Evolutionary conservation across 2,329 filamentous ascomycete genomes (phyloP).

Genomic region (Clarireedia sp.): DNA sequence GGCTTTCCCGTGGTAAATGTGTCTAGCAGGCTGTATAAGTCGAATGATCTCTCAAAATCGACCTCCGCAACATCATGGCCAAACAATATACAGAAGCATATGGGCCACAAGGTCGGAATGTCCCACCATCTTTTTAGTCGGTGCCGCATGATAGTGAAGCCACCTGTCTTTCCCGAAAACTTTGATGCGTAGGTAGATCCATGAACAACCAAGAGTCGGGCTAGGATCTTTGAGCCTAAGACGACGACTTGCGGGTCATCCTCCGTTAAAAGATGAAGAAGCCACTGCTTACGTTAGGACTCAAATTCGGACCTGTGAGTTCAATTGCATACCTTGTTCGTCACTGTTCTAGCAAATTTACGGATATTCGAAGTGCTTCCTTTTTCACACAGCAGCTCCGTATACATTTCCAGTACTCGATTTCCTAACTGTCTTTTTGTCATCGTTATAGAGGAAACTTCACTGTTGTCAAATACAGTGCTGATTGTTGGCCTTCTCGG

Average conservation of each 20-base stretch:
- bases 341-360: slow-evolving; percentile 89
- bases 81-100: slow-evolving; percentile 83
- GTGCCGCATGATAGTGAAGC: slow-evolving; percentile 78
- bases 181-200: slow-evolving; percentile 76
- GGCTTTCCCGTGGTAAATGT: slow-evolving; percentile 64
- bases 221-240: slow-evolving; percentile 73
- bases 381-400: slow-evolving; percentile 67
- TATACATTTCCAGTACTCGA: slow-evolving; percentile 69
- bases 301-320: neutral
- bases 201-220: slow-evolving; percentile 74
- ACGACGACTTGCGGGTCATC: slow-evolving; percentile 76
- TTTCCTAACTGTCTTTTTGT: slow-evolving; percentile 66
- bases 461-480: slow-evolving; percentile 24
- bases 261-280: slow-evolving; percentile 83
- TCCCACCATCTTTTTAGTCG: slow-evolving; percentile 85
- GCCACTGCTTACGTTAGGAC: slow-evolving; percentile 55
- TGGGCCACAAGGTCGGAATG: slow-evolving; percentile 73
- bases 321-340: slow-evolving; percentile 66
- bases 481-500: slow-evolving; percentile 26
- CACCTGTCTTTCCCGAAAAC: slow-evolving; percentile 83
- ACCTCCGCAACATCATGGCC: slow-evolving; percentile 70
- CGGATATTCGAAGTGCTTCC: slow-evolving; percentile 61
- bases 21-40: slow-evolving; percentile 65
- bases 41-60: slow-evolving; percentile 65
- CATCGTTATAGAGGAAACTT: slow-evolving; percentile 34